Evolutionary conservation across 495 filamentous ascomycete species (phyloP).

Genomic region (Penicillium goetzii): DNA sequence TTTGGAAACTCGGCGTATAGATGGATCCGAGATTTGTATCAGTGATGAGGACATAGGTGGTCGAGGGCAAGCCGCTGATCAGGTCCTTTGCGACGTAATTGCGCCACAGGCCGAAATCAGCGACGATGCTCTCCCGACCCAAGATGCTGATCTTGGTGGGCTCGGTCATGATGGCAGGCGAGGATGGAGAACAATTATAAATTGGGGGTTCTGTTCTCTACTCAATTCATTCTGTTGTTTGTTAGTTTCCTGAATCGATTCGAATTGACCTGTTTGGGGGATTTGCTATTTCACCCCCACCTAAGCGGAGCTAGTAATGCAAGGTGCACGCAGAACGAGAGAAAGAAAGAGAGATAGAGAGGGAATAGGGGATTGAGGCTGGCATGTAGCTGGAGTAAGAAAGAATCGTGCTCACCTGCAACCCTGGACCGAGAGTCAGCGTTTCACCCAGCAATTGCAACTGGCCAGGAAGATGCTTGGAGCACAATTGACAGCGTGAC

Average conservation of each 20-base stretch:
- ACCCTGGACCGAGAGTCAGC: constrained; percentile 21
- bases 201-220: constrained; percentile 18
- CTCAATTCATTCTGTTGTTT: constrained; percentile 43
- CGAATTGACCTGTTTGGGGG: constrained; percentile 8
- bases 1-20: constrained; percentile 78
- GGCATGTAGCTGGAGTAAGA: neutral
- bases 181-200: constrained; percentile 10
- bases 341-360: neutral
- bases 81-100: constrained; percentile 82
- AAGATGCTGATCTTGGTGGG: constrained; percentile 59
- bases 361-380: constrained; percentile 3
- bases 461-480: constrained; percentile 23
- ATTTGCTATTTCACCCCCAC: constrained; percentile 25
- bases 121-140: constrained; percentile 77
- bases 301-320: constrained; percentile 28
- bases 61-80: constrained; percentile 73
- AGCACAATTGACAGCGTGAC: constrained; percentile 25
- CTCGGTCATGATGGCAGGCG: constrained; percentile 40
- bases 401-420: constrained; percentile 22
- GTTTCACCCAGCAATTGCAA: constrained; percentile 16
- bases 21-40: constrained; percentile 86
- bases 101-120: constrained; percentile 91
- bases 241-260: constrained; percentile 22
- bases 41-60: constrained; percentile 94
- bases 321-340: constrained; percentile 18